Evolutionary conservation across 192 early-diverging fungal species (phyloP), one percentile per base, ranked within the genome.

Genomic region (Coemansia sp.): DNA sequence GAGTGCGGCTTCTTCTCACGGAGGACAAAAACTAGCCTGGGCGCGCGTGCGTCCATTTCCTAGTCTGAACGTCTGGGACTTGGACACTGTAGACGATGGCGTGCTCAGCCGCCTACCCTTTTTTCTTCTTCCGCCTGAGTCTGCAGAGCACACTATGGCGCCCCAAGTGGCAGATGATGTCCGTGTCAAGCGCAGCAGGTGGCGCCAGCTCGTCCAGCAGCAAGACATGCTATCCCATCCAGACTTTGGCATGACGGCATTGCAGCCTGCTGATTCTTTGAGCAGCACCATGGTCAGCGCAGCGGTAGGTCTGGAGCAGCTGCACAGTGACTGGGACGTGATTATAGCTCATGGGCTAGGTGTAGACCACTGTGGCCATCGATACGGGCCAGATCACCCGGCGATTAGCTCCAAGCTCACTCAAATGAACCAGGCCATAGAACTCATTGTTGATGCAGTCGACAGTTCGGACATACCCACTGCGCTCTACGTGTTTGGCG

Each of bases 331-430:
- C 18, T 96, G 92, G 94, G 85, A 93, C 52, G 66, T 95, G 12
- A 59, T 91, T 38, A 87, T 99, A 56, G 93, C 94, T 0, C 97
- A 99, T 59, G 92, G 95, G 32, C 74, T 98, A 2, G 97, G 97
- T 0, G 93, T 98, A 0, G 95, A 98, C 81, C 97, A 99, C 67
- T 93, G 90, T 39, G 97, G 97, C 0, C 97, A 99, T 58, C 85
- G 89, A 0, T 95, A 86, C 58, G 91, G 92, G 6, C 95, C 97
- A 1, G 85, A 84, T 19, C 90, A 97, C 67, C 85, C 87, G 4
- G 87, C 87, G 6, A 97, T 99, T 89, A 87, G 84, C 4, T 68
- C 64, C 12, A 99, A 99, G 74, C 82, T 99, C 26, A 67, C 62
- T 0, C 88, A 97, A 63, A 93, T 95, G 88, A 91, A 98, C 75